Conservation (phyloP, 495 filamentous ascomycete genomes). For the Lophiostoma macrostomum region DNA sequence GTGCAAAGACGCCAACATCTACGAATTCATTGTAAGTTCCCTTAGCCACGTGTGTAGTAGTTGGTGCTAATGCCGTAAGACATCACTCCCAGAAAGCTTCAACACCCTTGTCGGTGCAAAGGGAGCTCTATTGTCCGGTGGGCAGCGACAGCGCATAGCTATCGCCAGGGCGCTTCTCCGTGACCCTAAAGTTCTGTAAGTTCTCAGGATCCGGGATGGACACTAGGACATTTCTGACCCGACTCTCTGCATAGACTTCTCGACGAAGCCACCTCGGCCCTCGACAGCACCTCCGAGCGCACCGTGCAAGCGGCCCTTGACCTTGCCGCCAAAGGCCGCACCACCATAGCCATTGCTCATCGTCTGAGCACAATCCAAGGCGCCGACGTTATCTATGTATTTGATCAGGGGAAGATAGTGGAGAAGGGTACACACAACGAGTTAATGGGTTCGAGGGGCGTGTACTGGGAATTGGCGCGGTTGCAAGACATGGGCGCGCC, state of each 20-base stretch:
- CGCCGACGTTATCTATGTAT: slow-evolving; percentile 79
- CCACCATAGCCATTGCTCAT: slow-evolving; percentile 87
- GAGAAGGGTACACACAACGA: slow-evolving; percentile 72
- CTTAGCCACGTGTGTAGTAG: not conserved
- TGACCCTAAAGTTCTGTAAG: slow-evolving; percentile 67
- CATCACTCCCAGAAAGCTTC: slow-evolving; percentile 37
- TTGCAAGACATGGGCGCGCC: slow-evolving; percentile 41
- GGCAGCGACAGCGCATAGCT: slow-evolving; percentile 45
- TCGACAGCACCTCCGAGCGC: slow-evolving; percentile 82
- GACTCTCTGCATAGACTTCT: slow-evolving; percentile 54
- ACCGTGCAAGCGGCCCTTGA: slow-evolving; percentile 61
- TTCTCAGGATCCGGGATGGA: not conserved
- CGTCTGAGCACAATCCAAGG: slow-evolving; percentile 81
- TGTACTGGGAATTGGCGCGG: slow-evolving; percentile 38
- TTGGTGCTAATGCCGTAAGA: slow-evolving; percentile 7
- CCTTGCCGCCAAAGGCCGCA: slow-evolving; percentile 44
- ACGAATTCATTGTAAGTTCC: slow-evolving; percentile 70
- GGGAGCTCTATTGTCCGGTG: slow-evolving; percentile 41
- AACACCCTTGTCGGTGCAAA: slow-evolving; percentile 43
- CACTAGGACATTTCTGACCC: not conserved
- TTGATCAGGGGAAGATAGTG: slow-evolving; percentile 69
- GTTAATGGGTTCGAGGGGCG: slow-evolving; percentile 48
- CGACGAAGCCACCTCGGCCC: slow-evolving; percentile 85
- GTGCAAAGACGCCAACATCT: slow-evolving; percentile 87
- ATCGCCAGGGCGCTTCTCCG: slow-evolving; percentile 54